Evolutionary conservation across 148 eudicot genomes (phyloP).

Genomic region (Silene conica): DNA sequence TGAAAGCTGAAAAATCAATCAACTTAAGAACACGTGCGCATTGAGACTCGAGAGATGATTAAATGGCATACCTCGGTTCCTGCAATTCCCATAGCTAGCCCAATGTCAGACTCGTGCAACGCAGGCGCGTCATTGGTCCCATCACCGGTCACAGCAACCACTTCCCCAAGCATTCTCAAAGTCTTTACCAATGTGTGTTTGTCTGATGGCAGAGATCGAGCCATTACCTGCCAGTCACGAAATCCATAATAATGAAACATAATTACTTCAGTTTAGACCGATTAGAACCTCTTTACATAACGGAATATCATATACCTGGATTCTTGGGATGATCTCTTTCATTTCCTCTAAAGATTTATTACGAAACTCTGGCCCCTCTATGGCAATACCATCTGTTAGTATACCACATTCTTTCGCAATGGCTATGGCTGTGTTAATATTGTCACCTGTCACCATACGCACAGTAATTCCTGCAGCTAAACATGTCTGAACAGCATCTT

Average conservation of each 20-base stretch:
- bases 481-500: slow-evolving; percentile 77
- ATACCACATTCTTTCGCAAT: slow-evolving; percentile 97
- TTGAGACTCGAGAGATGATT: not conserved
- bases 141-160: slow-evolving; percentile 51
- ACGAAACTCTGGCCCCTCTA: slow-evolving; percentile 83
- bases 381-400: slow-evolving; percentile 67
- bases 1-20: slow-evolving; percentile 1
- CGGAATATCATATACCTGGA: slow-evolving; percentile 54
- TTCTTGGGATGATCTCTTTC: slow-evolving; percentile 52
- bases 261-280: not conserved
- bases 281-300: not conserved
- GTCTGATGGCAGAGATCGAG: slow-evolving; percentile 47
- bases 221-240: slow-evolving; percentile 35
- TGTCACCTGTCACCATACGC: slow-evolving; percentile 97
- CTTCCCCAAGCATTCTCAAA: slow-evolving; percentile 36
- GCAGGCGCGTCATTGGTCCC: slow-evolving; percentile 58
- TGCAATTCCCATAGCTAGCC: slow-evolving; percentile 52
- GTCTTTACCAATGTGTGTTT: slow-evolving; percentile 32
- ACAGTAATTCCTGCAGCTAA: slow-evolving; percentile 88
- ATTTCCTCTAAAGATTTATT: slow-evolving; percentile 42
- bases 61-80: slow-evolving; percentile 47
- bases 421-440: slow-evolving; percentile 91
- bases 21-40: not conserved
- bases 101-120: slow-evolving; percentile 43
- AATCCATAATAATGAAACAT: not conserved